phyloP scores from a whole-genome alignment of 2,329 filamentous ascomycete genomes.

The Pseudogymnoascus sp. region DNA sequence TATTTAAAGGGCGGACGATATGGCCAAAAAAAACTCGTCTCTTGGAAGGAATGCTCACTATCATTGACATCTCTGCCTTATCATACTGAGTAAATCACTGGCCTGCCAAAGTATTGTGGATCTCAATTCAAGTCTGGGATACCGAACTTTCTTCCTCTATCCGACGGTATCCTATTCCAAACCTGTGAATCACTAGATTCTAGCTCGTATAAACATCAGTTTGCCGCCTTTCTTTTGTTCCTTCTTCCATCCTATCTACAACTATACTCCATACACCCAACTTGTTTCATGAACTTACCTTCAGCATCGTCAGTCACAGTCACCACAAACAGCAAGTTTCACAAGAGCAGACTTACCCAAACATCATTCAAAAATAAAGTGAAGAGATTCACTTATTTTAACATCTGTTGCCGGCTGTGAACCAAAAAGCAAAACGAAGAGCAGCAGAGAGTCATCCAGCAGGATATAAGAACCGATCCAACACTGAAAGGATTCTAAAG shows the following conservation, averaged over 20 bases:
- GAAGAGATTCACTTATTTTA: not conserved
- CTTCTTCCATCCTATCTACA: not conserved
- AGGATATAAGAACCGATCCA: not conserved
- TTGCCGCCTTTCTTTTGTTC: not conserved
- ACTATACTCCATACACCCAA: not conserved
- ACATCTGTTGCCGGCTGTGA: not conserved
- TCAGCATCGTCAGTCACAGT: not conserved
- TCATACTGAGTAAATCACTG: not conserved
- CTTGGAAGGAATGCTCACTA: not conserved
- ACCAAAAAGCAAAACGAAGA: not conserved
- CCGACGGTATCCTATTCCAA: not conserved
- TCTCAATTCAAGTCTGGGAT: not conserved
- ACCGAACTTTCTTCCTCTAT: not conserved
- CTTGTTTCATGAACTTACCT: not conserved
- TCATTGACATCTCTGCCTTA: not conserved
- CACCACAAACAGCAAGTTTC: constrained; percentile 1
- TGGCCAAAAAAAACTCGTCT: not conserved
- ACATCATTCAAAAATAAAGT: not conserved
- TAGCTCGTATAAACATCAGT: not conserved
- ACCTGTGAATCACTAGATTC: not conserved
- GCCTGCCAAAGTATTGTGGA: not conserved
- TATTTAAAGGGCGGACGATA: not conserved
- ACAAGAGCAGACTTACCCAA: not conserved
- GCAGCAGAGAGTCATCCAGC: not conserved
- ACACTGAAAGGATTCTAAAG: not conserved